These are phyloP conservation scores for Aspergillus tamarii DNA, from an alignment of 2,329 filamentous ascomycete species.

Conservation along the genomic window DNA sequence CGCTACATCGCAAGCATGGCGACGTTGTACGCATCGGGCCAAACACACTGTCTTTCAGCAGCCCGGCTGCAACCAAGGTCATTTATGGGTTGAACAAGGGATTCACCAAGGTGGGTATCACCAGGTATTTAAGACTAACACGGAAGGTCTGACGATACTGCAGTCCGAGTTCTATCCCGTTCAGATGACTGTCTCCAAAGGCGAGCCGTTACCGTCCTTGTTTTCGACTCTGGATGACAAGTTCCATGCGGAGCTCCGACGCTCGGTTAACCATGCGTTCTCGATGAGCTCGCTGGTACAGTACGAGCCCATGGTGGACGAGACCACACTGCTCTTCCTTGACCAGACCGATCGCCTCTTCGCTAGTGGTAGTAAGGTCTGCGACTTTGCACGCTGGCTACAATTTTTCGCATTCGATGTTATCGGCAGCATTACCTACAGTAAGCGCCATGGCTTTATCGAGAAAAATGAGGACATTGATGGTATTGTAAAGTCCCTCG, in stretches of 20 bases:
- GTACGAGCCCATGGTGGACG: slow-evolving; percentile 21
- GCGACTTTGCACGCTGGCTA: slow-evolving; percentile 58
- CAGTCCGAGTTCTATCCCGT: slow-evolving; percentile 77
- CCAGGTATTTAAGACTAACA: no score
- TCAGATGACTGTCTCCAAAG: slow-evolving; percentile 72
- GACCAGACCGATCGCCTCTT: slow-evolving; percentile 14
- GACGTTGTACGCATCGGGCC: slow-evolving; percentile 76
- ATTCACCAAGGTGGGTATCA: slow-evolving; percentile 66
- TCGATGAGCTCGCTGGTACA: slow-evolving; percentile 20
- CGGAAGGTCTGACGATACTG: background rate
- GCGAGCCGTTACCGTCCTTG: slow-evolving; percentile 69
- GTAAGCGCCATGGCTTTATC: slow-evolving; percentile 74
- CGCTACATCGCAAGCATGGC: slow-evolving; percentile 71
- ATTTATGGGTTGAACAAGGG: slow-evolving; percentile 86
- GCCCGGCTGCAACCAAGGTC: slow-evolving; percentile 72
- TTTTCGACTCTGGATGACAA: slow-evolving; percentile 67
- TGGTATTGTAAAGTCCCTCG: slow-evolving; percentile 17
- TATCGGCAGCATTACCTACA: slow-evolving; percentile 78
- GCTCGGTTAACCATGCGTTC: slow-evolving; percentile 20
- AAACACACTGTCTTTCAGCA: slow-evolving; percentile 71
- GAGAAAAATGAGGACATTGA: slow-evolving; percentile 72
- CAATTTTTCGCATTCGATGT: slow-evolving; percentile 84
- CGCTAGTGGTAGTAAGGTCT: slow-evolving; percentile 6
- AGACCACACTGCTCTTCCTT: slow-evolving; percentile 16
- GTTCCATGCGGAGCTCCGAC: slow-evolving; percentile 19